Base-by-base conservation (phyloP, 495 filamentous ascomycete genomes). In the Aspergillus taichungensis region DNA sequence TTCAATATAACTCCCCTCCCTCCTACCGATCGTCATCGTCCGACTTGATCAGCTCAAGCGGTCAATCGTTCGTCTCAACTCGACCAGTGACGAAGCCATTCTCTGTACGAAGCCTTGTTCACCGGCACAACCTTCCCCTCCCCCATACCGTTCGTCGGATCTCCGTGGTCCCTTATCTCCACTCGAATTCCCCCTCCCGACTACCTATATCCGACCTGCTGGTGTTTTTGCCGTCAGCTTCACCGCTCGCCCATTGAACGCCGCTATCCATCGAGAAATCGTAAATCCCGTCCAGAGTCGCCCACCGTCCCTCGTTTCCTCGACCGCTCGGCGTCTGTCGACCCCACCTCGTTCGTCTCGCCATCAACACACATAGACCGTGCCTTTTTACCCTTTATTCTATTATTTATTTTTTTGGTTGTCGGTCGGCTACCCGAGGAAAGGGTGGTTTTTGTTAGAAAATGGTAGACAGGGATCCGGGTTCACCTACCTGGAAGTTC, bases 401-500 rank as follows among this genome's bases (percentile, higher is more conserved):
- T 45, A 35, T 49, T 43, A 49, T 29, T n/a, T 38, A 30, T 33
- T 29, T 11, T 46, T 34, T 14, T 41, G 42, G 37, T 46, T 39
- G 46, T 44, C 34, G 33, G 27, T 27, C 40, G 38, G 42, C 47
- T 47, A 30, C 52, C 56, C 47, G 45, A 40, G 43, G 8, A 38
- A 55, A 64, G 62, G 61, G 55, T 60, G 51, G 60, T 49, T 44
- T 51, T 60, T 61, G 61, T 70, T 90, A 59, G 59, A 64, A 67
- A 83, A 98, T 98, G 92, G 90, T 92, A 73, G 92, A 95, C 75
- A 86, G 83, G 73, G 92, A 96, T 72, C 76, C 84, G 68, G 84
- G 78, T 69, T 78, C 88, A 66, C 91, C 92, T 57, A 96, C 91
- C 67, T 97, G 92, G 92, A 97, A 97, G 77, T 98, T 98, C 73